Percentiles rank a stretch among this genome's conserved stretches.
These are phyloP conservation scores for Fusarium drepaniforme DNA, from an alignment of 2,329 filamentous ascomycete species.

Conservation along the genomic window DNA sequence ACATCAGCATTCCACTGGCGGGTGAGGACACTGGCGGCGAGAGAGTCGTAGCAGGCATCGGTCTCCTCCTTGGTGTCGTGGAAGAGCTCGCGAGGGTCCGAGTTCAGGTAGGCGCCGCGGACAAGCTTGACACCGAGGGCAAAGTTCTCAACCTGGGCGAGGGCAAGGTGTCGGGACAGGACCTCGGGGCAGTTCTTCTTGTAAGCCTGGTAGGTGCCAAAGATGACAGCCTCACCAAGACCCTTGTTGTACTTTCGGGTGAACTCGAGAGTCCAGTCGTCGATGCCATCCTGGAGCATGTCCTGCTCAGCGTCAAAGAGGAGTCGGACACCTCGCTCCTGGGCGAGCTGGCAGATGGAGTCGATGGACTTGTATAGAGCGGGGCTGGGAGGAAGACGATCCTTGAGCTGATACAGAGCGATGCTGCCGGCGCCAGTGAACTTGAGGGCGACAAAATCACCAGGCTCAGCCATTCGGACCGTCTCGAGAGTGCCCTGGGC, in stretches of 20 bases:
- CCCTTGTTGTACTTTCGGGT: slow-evolving; percentile 81
- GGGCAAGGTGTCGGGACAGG: slow-evolving; percentile 69
- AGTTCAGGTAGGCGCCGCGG: slow-evolving; percentile 78
- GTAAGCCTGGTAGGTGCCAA: slow-evolving; percentile 85
- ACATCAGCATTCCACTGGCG: slow-evolving; percentile 58
- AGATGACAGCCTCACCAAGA: slow-evolving; percentile 76
- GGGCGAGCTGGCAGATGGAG: slow-evolving; percentile 79
- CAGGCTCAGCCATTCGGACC: slow-evolving; percentile 71
- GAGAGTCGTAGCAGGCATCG: slow-evolving; percentile 78
- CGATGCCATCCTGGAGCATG: slow-evolving; percentile 81
- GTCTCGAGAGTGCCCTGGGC: slow-evolving; percentile 80
- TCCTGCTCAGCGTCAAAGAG: slow-evolving; percentile 91
- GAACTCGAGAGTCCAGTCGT: slow-evolving; percentile 82
- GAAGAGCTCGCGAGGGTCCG: slow-evolving; percentile 77
- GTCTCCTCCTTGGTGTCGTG: slow-evolving; percentile 80
- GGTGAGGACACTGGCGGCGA: slow-evolving; percentile 75
- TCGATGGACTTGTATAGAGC: slow-evolving; percentile 78
- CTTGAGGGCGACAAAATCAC: slow-evolving; percentile 77
- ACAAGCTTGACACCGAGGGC: slow-evolving; percentile 81
- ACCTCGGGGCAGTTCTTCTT: slow-evolving; percentile 72
- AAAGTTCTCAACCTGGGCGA: slow-evolving; percentile 71
- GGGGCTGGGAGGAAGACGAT: slow-evolving; percentile 71
- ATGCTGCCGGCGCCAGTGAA: slow-evolving; percentile 87
- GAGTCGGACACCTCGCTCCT: slow-evolving; percentile 76
- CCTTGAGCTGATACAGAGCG: slow-evolving; percentile 75